Conservation (phyloP, 768 basidiomycete genomes). For the Kwoniella europaea region DNA sequence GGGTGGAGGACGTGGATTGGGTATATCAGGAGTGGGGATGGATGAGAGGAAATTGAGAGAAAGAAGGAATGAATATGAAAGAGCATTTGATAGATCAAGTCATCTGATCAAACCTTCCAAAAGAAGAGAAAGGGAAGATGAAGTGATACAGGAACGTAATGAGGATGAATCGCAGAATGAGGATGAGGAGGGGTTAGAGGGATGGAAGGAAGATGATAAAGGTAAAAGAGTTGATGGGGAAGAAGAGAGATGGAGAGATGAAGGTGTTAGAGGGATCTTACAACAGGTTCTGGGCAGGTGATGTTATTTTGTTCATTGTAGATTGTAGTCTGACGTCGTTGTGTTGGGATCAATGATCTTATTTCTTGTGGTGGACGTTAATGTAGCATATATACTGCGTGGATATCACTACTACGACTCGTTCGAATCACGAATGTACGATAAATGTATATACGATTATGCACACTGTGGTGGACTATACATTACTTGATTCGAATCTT, state of each 20-base stretch:
- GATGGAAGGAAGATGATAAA: constrained; percentile 52
- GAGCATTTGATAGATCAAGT: constrained; percentile 47
- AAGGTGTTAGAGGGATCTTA: constrained; percentile 80
- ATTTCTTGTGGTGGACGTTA: too few species aligned
- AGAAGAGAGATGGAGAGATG: constrained; percentile 70
- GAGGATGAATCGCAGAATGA: constrained; percentile 58
- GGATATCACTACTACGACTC: too few species aligned
- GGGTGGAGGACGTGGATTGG: constrained; percentile 6
- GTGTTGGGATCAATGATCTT: too few species aligned
- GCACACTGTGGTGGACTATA: too few species aligned
- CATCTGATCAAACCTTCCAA: constrained; percentile 22
- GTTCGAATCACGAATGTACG: too few species aligned
- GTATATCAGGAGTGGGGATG: constrained; percentile 12
- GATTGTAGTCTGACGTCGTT: too few species aligned
- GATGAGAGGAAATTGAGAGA: constrained; percentile 40
- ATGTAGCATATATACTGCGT: too few species aligned
- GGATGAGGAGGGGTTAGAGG: constrained; percentile 49
- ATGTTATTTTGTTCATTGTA: too few species aligned
- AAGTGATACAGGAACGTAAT: constrained; percentile 33
- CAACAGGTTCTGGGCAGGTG: constrained; percentile 73
- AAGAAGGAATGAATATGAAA: constrained; percentile 43
- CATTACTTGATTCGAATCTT: too few species aligned
- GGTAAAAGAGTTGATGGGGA: constrained; percentile 62
- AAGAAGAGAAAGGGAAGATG: constrained; percentile 16
- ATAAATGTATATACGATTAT: too few species aligned